A percentile compares a stretch with the other conserved stretches of the same genome.
Conservation (phyloP, 441 rosid species). For the Erysimum cheiri region DNA sequence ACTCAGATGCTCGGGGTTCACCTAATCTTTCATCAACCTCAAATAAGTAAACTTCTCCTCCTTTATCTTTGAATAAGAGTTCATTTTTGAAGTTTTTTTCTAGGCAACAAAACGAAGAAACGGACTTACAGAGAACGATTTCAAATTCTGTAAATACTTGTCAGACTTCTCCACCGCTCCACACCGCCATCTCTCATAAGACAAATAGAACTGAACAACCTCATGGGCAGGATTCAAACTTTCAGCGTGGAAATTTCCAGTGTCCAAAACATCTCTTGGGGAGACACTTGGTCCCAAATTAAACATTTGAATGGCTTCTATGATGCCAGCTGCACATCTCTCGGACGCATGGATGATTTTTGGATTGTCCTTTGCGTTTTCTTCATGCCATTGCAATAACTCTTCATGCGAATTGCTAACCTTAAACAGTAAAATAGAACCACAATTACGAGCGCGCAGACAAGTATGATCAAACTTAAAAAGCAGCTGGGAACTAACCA, state of each 20-base stretch:
- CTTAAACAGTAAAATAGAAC: conserved; percentile 40
- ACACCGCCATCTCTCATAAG: conserved; percentile 60
- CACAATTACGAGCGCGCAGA: background rate
- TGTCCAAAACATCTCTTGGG: conserved; percentile 55
- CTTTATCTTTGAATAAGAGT: too few species aligned
- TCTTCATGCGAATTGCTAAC: conserved; percentile 58
- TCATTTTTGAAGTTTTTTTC: too few species aligned
- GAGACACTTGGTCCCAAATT: conserved; percentile 55
- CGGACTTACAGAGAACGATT: conserved; percentile 55
- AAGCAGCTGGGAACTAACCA: conserved; percentile 54
- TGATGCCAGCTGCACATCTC: conserved; percentile 69
- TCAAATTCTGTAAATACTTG: conserved; percentile 46
- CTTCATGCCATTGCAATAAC: conserved; percentile 60
- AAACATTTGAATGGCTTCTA: conserved; percentile 60
- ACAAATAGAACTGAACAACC: conserved; percentile 60
- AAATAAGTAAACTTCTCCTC: too few species aligned
- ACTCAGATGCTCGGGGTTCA: too few species aligned
- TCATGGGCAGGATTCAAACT: conserved; percentile 48
- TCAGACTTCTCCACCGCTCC: conserved; percentile 60
- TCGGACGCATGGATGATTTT: conserved; percentile 54
- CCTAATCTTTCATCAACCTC: too few species aligned
- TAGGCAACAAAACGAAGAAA: too few species aligned
- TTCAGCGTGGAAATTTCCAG: conserved; percentile 40
- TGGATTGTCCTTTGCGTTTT: conserved; percentile 53
- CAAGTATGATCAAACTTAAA: background rate